These are phyloP conservation scores for Actinomortierella ambigua DNA, from an alignment of 371 early-diverging fungal species.

Conservation along the genomic window DNA sequence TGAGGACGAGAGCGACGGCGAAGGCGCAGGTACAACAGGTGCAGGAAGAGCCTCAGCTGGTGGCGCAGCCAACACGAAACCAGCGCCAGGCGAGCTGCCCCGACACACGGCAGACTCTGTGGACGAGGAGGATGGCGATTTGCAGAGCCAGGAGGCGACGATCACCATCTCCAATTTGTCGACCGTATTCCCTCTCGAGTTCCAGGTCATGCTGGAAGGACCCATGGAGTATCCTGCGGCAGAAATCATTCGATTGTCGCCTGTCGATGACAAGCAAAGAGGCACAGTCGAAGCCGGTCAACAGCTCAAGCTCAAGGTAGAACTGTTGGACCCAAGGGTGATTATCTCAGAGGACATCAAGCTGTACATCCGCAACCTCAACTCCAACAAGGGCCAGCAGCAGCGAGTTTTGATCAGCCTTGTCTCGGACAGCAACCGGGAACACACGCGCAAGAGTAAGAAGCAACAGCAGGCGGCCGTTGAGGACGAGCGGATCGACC, in stretches of 20 bases:
- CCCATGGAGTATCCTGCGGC: conserved; percentile 78
- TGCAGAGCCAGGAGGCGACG: conserved; percentile 44
- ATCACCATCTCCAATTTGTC: conserved; percentile 73
- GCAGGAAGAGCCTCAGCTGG: not conserved
- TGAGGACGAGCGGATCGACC: conserved; percentile 43
- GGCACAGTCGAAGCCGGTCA: conserved; percentile 67
- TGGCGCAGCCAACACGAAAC: not conserved
- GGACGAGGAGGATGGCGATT: not conserved
- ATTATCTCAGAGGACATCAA: conserved; percentile 84
- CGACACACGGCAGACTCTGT: not conserved
- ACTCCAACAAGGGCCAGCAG: conserved; percentile 65
- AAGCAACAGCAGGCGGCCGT: conserved; percentile 27
- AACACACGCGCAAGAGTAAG: conserved; percentile 34
- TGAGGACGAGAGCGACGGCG: conserved; percentile 48
- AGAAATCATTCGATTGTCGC: conserved; percentile 59
- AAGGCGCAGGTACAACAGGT: conserved; percentile 2
- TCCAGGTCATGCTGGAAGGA: conserved; percentile 70
- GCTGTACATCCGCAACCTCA: conserved; percentile 72
- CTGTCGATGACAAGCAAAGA: conserved; percentile 57
- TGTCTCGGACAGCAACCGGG: conserved; percentile 56
- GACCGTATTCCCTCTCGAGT: conserved; percentile 63
- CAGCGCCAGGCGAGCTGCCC: not conserved
- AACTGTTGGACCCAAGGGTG: conserved; percentile 65
- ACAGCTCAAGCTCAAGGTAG: conserved; percentile 58
- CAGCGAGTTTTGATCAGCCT: conserved; percentile 72